phyloP scores from a whole-genome alignment of 2,329 filamentous ascomycete species.

The Colletotrichum graminicola region DNA sequence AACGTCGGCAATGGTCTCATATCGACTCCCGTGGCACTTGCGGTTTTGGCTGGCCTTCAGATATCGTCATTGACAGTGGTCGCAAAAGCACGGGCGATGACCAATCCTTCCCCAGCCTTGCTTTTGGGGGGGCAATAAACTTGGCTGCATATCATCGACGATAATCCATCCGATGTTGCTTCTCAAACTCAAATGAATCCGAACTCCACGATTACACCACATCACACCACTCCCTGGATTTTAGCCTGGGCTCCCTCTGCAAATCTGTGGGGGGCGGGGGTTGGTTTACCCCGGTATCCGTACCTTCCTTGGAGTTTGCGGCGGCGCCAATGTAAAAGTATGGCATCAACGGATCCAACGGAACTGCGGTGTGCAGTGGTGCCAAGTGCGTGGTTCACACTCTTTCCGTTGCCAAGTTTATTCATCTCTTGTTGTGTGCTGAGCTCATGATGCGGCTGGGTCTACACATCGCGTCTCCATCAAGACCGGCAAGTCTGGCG shows the following conservation, averaged over 20 bases:
- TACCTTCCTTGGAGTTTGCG: conserved; percentile 31
- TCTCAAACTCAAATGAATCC: conserved; percentile 35
- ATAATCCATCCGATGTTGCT: conserved; percentile 38
- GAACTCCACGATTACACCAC: conserved; percentile 20
- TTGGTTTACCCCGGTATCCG: not conserved
- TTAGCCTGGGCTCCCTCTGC: conserved; percentile 20
- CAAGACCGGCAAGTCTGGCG: not conserved
- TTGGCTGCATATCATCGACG: conserved; percentile 34
- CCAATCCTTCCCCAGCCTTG: not conserved
- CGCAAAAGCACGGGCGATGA: not conserved
- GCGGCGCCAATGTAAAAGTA: conserved; percentile 16
- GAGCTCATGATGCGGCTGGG: conserved; percentile 5
- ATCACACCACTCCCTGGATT: conserved; percentile 4
- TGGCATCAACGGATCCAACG: not conserved
- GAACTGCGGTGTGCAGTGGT: not conserved
- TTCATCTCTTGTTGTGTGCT: conserved; percentile 3
- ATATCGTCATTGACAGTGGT: conserved; percentile 10
- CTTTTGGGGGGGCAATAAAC: not conserved
- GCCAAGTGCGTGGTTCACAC: conserved; percentile 24
- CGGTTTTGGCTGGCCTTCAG: conserved; percentile 20
- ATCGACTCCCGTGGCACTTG: conserved; percentile 12
- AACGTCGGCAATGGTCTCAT: not conserved
- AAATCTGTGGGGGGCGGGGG: not conserved
- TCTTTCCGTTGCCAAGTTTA: conserved; percentile 4
- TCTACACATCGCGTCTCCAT: not conserved